Base-by-base conservation (phyloP, 148 eudicot genomes). In the Beta vulgaris region DNA sequence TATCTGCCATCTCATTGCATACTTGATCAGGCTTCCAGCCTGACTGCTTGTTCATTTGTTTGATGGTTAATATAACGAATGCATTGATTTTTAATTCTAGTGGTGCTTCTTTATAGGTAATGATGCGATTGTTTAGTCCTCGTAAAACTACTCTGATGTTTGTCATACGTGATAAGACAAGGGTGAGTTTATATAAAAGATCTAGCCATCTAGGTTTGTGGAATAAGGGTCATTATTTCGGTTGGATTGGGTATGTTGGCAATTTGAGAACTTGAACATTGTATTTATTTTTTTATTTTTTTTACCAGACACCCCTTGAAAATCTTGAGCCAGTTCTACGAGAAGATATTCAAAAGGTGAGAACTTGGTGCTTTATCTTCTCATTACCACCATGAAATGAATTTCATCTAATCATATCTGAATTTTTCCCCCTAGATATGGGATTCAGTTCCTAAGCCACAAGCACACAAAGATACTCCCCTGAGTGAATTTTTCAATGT, bases 111-210 rank as follows among this genome's bases (percentile, higher is more conserved):
- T 76, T 82, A 25, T 87, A 95, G 99, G 99, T 90, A 74, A 95
- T 95, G 99, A 90, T 92, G 99, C 87, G 99, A 71, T 87, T 95
- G 81, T 95, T 95, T 76, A 95, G 99, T 79, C 99, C 99, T 37
- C 97, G 99, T 42, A 95, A 92, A 86, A 95, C 99, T 63, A 95
- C 99, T 79, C 82, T 95, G 77, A 86, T 95, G 93, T 95, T 95
- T 88, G 97, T 95, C 44, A 95, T 95, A 71, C 99, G 99, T 85
- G 99, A 95, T 79, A 95, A 95, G 82, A 92, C 97, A 64, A 89
- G 94, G 91, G 99, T 92, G 86, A 75, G 86, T 82, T 39, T 36
- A 25, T n/a, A n/a, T n/a, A n/a, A n/a, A n/a, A n/a, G n/a, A n/a
- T n/a, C n/a, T n/a, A n/a, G n/a, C n/a, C n/a, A n/a, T n/a, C n/a